phyloP scores from a whole-genome alignment of 2,329 filamentous ascomycete genomes.

The Amesomyces nigricolor region DNA sequence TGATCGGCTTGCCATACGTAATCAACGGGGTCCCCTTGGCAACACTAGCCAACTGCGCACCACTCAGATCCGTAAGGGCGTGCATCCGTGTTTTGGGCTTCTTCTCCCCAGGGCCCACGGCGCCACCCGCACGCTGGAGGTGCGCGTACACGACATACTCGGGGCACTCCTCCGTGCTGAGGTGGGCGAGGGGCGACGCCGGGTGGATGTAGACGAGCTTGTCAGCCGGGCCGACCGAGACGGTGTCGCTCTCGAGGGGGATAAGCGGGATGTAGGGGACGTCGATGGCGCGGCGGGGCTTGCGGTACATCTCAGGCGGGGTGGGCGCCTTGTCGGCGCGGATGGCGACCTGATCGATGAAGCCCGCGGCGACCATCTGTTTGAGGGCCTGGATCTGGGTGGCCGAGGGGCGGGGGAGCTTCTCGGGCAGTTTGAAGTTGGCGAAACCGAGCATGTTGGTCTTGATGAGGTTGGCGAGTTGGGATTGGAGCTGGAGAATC shows the following conservation, averaged over 20 bases:
- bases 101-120: slow-evolving; percentile 44
- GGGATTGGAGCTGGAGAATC: slow-evolving; percentile 72
- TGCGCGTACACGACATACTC: slow-evolving; percentile 84
- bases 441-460: slow-evolving; percentile 64
- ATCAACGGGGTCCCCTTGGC: slow-evolving; percentile 81
- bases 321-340: slow-evolving; percentile 78
- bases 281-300: slow-evolving; percentile 80
- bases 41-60: slow-evolving; percentile 67
- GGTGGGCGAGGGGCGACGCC: slow-evolving; percentile 68
- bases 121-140: slow-evolving; percentile 60
- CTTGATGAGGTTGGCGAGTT: slow-evolving; percentile 76
- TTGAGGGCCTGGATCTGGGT: slow-evolving; percentile 75
- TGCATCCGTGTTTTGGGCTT: slow-evolving; percentile 77
- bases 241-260: slow-evolving; percentile 48
- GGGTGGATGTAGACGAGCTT: slow-evolving; percentile 83
- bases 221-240: slow-evolving; percentile 42
- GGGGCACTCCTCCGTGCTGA: slow-evolving; percentile 67
- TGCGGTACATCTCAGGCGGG: slow-evolving; percentile 60
- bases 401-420: slow-evolving; percentile 53
- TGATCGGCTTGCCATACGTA: slow-evolving; percentile 83
- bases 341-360: slow-evolving; percentile 91
- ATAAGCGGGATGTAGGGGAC: slow-evolving; percentile 86
- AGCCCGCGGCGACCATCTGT: slow-evolving; percentile 86
- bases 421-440: slow-evolving; percentile 51
- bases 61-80: slow-evolving; percentile 72